Base-by-base conservation (phyloP, 139 green algal species). In the Chlamydomonas sp. region DNA sequence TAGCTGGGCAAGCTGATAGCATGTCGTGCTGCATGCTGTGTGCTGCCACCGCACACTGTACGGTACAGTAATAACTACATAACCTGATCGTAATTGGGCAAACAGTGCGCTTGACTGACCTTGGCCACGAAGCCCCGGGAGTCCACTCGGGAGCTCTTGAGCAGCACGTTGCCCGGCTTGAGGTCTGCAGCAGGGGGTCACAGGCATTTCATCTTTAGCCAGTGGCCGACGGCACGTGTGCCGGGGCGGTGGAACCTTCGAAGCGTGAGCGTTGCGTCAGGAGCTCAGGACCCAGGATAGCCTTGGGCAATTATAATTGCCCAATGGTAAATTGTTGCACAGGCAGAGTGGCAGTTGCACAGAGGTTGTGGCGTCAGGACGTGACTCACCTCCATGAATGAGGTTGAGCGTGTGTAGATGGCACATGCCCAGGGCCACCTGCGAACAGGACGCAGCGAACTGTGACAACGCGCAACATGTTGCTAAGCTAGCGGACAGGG, bases 161-260 rank as follows among this genome's bases (percentile, higher is more conserved):
- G 83, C 74, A 88, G 74, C 83, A 88, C 83, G 49, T 88, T 88
- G 63, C 63, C 63, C 5, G 83, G 83, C 83, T 88, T 88, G 58
- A 88, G 83, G 75, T 82, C 74, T 31, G 14, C 75, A 57, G 17
- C 49, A 20, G 31, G 18, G 75, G 63, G 63, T 12, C 75, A 58
- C 57, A 63, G 75, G 75, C 0, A 6, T 4, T 18, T 60, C 18
- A 62, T 71, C 10, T n/a, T n/a, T 14, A 71, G 9, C 10, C 66
- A 71, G 12, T 14, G 12, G 12, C 66, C 66, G 66, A 18, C 10
- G 10, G 12, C 10, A 71, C 10, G 12, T 71, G 10, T 71, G 66
- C 66, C 10, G 9, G 9, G 9, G 9, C 10, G 66, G 66, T 71
- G 66, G 12, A 10, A 10, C 66, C 66, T 71, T 14, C 66, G 66